Percentiles rank a stretch among this genome's conserved stretches.
Conservation (phyloP, 768 basidiomycete genomes). For the Heimioporus sp. region DNA sequence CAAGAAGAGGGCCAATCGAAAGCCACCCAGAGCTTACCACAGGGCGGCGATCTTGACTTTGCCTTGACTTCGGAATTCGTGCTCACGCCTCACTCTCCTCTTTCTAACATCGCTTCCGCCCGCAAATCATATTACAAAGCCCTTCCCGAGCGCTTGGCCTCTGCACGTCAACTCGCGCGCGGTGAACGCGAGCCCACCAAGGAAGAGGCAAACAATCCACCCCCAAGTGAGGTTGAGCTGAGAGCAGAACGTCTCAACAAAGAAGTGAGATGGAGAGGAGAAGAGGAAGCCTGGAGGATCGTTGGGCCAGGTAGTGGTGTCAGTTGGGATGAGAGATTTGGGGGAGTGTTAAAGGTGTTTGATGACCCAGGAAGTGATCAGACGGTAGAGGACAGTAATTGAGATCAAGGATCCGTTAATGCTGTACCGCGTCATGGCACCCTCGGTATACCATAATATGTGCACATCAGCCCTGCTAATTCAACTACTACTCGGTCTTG, state of each 20-base stretch:
- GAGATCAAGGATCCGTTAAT: not conserved
- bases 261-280: constrained; percentile 81
- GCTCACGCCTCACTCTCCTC: constrained; percentile 63
- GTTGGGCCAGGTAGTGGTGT: constrained; percentile 61
- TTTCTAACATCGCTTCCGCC: constrained; percentile 60
- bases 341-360: constrained; percentile 59
- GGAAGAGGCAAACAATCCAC: constrained; percentile 74
- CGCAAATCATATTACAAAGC: constrained; percentile 75
- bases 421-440: not conserved
- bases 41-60: constrained; percentile 71
- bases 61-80: constrained; percentile 62
- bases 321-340: constrained; percentile 77
- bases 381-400: not conserved
- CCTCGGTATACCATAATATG: too few species aligned
- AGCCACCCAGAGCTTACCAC: constrained; percentile 2
- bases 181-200: constrained; percentile 83
- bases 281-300: constrained; percentile 78
- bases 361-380: constrained; percentile 35
- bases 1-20: constrained; percentile 8
- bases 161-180: constrained; percentile 71
- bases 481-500: too few species aligned
- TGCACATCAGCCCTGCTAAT: too few species aligned
- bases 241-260: constrained; percentile 86
- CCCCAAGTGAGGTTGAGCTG: constrained; percentile 86
- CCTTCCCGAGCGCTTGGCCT: constrained; percentile 62